Evolutionary conservation across 148 eudicot species (phyloP).

Genomic region (Bassia scoparia): DNA sequence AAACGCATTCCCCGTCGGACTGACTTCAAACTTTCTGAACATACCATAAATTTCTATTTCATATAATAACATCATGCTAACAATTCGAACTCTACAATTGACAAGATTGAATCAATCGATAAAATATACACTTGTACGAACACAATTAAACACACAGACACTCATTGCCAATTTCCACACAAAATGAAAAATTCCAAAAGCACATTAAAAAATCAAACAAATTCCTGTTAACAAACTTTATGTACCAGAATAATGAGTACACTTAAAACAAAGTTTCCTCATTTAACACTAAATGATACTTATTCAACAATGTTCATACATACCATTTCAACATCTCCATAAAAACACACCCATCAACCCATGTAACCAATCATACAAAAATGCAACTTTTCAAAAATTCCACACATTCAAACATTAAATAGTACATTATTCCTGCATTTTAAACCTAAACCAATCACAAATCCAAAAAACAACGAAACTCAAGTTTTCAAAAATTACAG

Average conservation of each 20-base stretch:
- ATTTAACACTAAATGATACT: not conserved
- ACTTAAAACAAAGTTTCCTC: not conserved
- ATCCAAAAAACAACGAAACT: not conserved
- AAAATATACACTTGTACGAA: not conserved
- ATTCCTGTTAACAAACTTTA: not conserved
- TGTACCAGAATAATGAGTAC: too few relatives aligned
- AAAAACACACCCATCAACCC: too few relatives aligned
- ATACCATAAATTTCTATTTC: not conserved
- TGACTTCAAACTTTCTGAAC: not conserved
- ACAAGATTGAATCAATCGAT: not conserved
- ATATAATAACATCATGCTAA: not conserved
- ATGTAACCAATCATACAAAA: too few relatives aligned
- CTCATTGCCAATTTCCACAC: not conserved
- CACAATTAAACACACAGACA: not conserved
- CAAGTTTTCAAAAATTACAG: conserved; percentile 23
- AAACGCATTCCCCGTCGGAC: too few relatives aligned
- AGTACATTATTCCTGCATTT: not conserved
- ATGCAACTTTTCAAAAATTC: too few relatives aligned
- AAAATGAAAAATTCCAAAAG: too few relatives aligned
- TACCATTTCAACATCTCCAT: too few relatives aligned
- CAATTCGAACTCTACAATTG: not conserved
- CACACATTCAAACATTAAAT: not conserved
- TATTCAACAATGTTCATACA: too few relatives aligned
- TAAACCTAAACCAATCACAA: not conserved
- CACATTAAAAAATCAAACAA: not conserved